These are phyloP conservation scores for Farysia itapuensis DNA, from an alignment of 1,284 basidiomycete species.

Conservation along the genomic window DNA sequence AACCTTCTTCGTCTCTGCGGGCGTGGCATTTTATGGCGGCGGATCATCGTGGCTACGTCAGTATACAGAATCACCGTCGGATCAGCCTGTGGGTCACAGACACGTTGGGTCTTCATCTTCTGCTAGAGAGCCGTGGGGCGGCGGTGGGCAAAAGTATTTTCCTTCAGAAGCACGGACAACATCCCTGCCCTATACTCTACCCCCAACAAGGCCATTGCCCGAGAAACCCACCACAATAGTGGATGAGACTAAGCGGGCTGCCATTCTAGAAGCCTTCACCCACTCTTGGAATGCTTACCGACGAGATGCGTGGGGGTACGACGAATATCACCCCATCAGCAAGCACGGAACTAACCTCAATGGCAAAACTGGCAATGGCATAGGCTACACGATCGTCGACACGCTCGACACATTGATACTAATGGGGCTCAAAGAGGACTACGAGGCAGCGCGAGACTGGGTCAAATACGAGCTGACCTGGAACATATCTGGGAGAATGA, in stretches of 20 bases:
- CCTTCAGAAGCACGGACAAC: not conserved
- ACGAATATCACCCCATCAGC: conserved; percentile 57
- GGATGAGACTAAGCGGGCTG: conserved; percentile 30
- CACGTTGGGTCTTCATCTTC: too few species aligned
- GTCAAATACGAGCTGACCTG: conserved; percentile 72
- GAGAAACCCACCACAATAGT: conserved; percentile 25
- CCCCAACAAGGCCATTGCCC: conserved; percentile 33
- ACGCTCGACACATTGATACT: conserved; percentile 76
- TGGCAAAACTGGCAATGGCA: conserved; percentile 27
- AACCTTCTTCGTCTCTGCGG: too few species aligned
- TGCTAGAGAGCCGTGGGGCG: not conserved
- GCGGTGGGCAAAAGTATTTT: not conserved
- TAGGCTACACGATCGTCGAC: conserved; percentile 60
- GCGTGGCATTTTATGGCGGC: too few species aligned
- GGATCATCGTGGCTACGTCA: too few species aligned
- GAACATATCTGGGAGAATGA: conserved; percentile 77
- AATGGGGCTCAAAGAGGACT: conserved; percentile 80
- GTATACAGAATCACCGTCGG: too few species aligned
- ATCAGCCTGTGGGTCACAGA: too few species aligned
- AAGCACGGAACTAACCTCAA: conserved; percentile 48
- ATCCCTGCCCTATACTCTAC: conserved; percentile 28
- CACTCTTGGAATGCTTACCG: conserved; percentile 55
- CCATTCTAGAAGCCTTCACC: conserved; percentile 49
- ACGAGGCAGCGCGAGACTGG: conserved; percentile 76
- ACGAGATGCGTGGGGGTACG: conserved; percentile 54